Evolutionary conservation across 768 basidiomycete genomes (phyloP).

Genomic region (Phlebiopsis flavidoalba): DNA sequence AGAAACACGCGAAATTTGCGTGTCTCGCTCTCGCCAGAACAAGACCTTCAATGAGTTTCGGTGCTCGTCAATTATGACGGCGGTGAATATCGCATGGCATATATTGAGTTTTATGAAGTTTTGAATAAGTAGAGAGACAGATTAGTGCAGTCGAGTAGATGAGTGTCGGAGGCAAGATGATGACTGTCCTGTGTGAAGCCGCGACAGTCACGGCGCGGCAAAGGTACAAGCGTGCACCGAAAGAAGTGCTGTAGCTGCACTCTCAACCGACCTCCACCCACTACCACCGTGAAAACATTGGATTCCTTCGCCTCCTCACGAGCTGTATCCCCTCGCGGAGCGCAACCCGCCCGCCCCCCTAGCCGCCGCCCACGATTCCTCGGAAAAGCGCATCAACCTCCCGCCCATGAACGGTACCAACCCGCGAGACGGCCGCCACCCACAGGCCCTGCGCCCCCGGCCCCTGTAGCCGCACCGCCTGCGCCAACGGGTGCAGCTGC

Average conservation of each 20-base stretch:
- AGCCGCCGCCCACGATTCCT: background rate
- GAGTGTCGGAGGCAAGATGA: slow-evolving; percentile 4
- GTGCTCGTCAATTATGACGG: background rate
- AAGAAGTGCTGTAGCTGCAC: background rate
- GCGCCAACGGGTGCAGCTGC: slow-evolving; percentile 40
- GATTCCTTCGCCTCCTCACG: slow-evolving; percentile 5
- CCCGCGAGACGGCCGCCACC: slow-evolving; percentile 24
- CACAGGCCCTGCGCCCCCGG: slow-evolving; percentile 36
- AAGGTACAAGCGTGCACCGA: background rate
- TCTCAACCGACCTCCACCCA: background rate
- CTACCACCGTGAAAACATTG: slow-evolving; percentile 5
- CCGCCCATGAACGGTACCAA: slow-evolving; percentile 10
- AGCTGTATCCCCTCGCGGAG: slow-evolving; percentile 11
- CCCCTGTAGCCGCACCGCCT: slow-evolving; percentile 54
- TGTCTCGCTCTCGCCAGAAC: background rate
- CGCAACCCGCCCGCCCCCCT: background rate
- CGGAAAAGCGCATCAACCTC: slow-evolving; percentile 3
- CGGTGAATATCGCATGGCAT: background rate
- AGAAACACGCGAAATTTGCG: slow-evolving; percentile 3
- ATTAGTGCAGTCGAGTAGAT: background rate
- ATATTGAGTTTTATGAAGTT: background rate
- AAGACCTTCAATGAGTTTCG: background rate
- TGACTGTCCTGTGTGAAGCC: slow-evolving; percentile 4
- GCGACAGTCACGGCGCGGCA: slow-evolving; percentile 2
- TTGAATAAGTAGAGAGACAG: background rate